Base-by-base conservation (phyloP, 2,329 filamentous ascomycete species). In the Neonectria ditissima region DNA sequence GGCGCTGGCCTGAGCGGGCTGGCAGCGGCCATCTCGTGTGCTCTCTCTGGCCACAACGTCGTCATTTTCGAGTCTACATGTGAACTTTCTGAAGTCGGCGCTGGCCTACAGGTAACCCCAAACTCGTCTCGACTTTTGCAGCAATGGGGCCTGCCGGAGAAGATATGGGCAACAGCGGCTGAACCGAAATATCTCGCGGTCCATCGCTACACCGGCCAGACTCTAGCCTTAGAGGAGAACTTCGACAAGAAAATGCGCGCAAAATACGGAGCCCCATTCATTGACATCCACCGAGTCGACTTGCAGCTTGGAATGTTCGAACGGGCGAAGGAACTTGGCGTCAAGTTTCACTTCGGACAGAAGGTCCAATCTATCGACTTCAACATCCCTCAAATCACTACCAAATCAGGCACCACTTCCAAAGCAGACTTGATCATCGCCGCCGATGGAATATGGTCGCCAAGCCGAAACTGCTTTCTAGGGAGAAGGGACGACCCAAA, bases 361-460 rank as follows among this genome's bases (percentile, higher is more conserved):
- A 79, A 80, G 44, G 83, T 89, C 0, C 74, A 73, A 6, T 60
- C 75, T 2, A 77, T 88, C 41, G 80, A 87, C 66, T 83, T 87
- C n/a, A 76, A 82, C 11, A 74, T 75, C 1, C 76, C 82, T 1
- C 78, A 77, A 5, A 72, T 86, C 1, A 79, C 71, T 1, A 81
- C 80, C 0, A 75, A 75, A 5, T 70, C 72, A 5, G 85, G 83
- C 0, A 20, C 43, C 1, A 75, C 68, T 2, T 79, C 80, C 2
- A 59, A 55, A 0, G 68, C 56, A 0, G 63, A 67, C 26, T 26
- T 69, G 0, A 73, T 92, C 5, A 80, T 92, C 1, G 89, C 83
- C 1, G 87, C 88, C 0, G 90, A 92, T 65, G 89, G 89, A 0
- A 76, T 91, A 0, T 90, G 88, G 87, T 90, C 87, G 2, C 78